phyloP scores from a whole-genome alignment of 495 filamentous ascomycete genomes.

The Neurospora sp. region DNA sequence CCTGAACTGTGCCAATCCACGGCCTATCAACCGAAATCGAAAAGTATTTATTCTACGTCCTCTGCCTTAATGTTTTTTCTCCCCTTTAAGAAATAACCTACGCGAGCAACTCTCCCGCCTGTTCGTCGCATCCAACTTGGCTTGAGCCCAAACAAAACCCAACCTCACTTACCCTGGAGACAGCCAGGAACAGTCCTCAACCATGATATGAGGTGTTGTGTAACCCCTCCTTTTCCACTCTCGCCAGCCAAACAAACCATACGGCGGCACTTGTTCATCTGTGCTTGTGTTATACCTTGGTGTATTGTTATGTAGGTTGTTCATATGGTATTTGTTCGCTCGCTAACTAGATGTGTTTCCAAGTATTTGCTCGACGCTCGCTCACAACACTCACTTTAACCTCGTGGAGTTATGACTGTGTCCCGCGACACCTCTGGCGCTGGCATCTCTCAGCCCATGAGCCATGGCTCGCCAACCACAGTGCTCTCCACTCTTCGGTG shows the following conservation, averaged over 20 bases:
- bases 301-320: neutral
- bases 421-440: neutral
- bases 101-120: neutral
- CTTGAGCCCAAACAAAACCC: neutral
- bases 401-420: slow-evolving; percentile 35
- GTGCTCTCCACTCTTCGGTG: slow-evolving; percentile 46
- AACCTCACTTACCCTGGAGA: neutral
- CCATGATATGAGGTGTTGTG: neutral
- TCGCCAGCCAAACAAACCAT: neutral
- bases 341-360: slow-evolving; percentile 18
- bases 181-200: neutral
- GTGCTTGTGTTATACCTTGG: neutral
- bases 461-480: neutral
- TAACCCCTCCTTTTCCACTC: neutral
- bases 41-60: neutral
- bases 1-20: neutral
- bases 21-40: neutral
- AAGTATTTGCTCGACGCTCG: slow-evolving; percentile 47
- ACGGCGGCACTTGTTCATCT: neutral
- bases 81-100: neutral
- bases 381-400: slow-evolving; percentile 51
- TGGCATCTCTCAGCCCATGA: neutral
- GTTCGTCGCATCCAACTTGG: neutral
- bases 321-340: slow-evolving; percentile 3
- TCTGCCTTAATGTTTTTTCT: neutral